These are phyloP conservation scores for Ogataea salicorniae DNA, from an alignment of 805 yeast genomes.

Conservation along the genomic window DNA sequence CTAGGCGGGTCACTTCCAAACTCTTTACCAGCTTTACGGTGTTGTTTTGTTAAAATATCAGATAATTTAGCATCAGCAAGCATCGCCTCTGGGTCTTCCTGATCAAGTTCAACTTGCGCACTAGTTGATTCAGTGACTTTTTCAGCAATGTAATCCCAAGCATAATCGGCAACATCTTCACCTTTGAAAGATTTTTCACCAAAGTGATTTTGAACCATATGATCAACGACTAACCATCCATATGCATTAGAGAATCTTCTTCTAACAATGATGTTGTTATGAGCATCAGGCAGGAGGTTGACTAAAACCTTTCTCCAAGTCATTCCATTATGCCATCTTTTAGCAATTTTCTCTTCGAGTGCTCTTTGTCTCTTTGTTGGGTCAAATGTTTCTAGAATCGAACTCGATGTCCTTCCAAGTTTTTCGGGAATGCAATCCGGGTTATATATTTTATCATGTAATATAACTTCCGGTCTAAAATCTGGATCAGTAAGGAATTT, in stretches of 20 bases:
- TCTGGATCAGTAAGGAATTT: constrained; percentile 65
- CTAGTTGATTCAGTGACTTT: not conserved
- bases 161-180: constrained; percentile 20
- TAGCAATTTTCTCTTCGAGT: constrained; percentile 75
- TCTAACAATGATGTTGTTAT: constrained; percentile 85
- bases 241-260: constrained; percentile 87
- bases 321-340: constrained; percentile 80
- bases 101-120: constrained; percentile 3
- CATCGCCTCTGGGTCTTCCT: constrained; percentile 1
- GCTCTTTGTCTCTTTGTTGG: constrained; percentile 39
- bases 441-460: constrained; percentile 79
- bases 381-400: constrained; percentile 21
- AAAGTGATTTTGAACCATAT: constrained; percentile 68
- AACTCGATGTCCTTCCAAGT: constrained; percentile 25
- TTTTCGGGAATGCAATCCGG: constrained; percentile 43
- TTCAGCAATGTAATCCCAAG: constrained; percentile 6
- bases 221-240: constrained; percentile 93
- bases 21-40: constrained; percentile 34
- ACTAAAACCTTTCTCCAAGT: constrained; percentile 91
- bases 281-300: constrained; percentile 86
- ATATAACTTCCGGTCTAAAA: constrained; percentile 52
- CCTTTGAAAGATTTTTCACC: constrained; percentile 17
- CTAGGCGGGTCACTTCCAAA: constrained; percentile 25
- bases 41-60: constrained; percentile 27
- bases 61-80: constrained; percentile 18